Evolutionary conservation across 2,329 filamentous ascomycete species (phyloP).

Genomic region (Didymosphaeria variabile): DNA sequence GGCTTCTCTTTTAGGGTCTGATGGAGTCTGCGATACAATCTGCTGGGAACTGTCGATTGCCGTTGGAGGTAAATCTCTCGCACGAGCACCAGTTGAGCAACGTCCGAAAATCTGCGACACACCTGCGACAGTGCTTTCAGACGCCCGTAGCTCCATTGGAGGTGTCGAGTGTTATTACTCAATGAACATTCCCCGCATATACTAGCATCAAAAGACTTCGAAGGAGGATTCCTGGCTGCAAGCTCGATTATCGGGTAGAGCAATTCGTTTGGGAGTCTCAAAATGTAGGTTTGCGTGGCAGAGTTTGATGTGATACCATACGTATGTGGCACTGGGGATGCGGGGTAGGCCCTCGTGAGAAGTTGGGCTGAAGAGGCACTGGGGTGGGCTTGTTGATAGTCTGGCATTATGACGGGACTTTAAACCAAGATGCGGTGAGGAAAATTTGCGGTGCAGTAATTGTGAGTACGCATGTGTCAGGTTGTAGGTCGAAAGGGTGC

Average conservation of each 20-base stretch:
- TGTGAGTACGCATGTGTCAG: neutral
- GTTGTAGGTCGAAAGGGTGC: neutral
- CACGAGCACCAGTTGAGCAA: constrained; percentile 11
- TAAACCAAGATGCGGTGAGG: neutral
- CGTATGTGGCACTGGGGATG: neutral
- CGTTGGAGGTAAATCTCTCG: constrained; percentile 1
- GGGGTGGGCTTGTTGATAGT: neutral
- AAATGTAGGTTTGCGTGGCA: neutral
- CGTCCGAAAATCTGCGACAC: constrained; percentile 7
- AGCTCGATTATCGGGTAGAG: constrained; percentile 14
- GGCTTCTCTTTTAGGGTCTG: constrained; percentile 8
- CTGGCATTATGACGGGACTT: neutral
- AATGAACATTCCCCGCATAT: neutral
- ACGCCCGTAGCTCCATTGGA: neutral
- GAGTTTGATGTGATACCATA: neutral
- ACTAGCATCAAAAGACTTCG: neutral
- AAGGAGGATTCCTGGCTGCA: neutral
- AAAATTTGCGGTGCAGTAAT: neutral
- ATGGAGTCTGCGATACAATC: constrained; percentile 3
- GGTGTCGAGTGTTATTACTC: neutral
- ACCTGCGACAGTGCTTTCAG: constrained; percentile 11
- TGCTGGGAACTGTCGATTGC: neutral
- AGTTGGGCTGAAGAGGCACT: neutral
- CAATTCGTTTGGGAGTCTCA: constrained; percentile 16
- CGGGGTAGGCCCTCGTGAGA: constrained; percentile 1